Conservation (phyloP, 306 rosid genomes). For the Argentina anserina region DNA sequence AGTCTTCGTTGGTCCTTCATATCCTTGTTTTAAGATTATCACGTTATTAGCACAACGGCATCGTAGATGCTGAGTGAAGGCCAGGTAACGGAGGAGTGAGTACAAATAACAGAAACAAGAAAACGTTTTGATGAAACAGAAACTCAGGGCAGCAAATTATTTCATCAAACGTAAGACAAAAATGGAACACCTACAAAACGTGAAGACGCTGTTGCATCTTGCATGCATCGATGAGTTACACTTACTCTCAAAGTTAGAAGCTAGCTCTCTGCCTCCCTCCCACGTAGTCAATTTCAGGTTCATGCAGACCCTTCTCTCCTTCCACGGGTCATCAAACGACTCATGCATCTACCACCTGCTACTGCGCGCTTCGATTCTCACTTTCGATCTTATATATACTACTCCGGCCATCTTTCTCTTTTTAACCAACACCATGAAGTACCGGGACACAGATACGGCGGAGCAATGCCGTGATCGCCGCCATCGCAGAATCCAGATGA, state of each 20-base stretch:
- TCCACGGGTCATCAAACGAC: background rate
- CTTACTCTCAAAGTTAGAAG: background rate
- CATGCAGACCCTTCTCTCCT: background rate
- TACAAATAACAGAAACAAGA: background rate
- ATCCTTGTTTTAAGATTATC: too few species aligned
- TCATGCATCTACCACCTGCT: background rate
- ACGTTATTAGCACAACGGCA: too few species aligned
- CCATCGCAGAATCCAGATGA: constrained; percentile 18
- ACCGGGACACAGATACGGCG: background rate
- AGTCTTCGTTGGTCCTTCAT: too few species aligned
- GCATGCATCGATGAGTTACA: background rate
- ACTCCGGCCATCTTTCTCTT: too few species aligned
- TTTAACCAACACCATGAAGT: too few species aligned
- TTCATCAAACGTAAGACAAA: background rate
- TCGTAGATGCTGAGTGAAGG: background rate
- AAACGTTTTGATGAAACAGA: background rate
- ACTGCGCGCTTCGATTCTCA: background rate
- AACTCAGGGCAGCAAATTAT: background rate
- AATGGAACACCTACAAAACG: background rate
- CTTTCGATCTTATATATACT: background rate
- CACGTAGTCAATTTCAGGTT: background rate
- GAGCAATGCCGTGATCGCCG: constrained; percentile 23
- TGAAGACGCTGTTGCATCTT: background rate
- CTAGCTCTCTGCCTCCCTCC: background rate
- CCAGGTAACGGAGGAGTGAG: background rate